Percentiles rank a stretch among this genome's conserved stretches.
phyloP scores from a whole-genome alignment of 2,329 filamentous ascomycete species.

The Rhynchosporium agropyri region DNA sequence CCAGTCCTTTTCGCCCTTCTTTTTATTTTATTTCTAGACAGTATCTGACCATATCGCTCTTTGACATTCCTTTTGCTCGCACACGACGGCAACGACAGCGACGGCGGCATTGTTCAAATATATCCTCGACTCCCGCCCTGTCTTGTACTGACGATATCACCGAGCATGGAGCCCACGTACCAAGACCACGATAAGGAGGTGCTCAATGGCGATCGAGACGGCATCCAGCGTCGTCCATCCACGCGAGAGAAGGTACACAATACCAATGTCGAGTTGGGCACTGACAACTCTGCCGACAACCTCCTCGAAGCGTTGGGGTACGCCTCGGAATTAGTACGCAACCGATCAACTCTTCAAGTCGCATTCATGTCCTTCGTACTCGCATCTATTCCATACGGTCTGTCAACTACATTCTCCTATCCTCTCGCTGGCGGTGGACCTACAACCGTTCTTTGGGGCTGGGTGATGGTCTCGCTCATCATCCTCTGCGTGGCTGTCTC shows the following conservation, averaged over 20 bases:
- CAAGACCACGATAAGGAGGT: constrained; percentile 7
- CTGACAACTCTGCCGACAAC: constrained; percentile 53
- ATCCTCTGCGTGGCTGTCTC: constrained; percentile 71
- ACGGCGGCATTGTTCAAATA: background rate
- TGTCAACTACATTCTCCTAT: constrained; percentile 64
- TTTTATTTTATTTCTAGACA: background rate
- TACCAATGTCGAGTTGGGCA: constrained; percentile 5
- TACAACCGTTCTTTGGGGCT: constrained; percentile 73
- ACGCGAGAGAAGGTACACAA: constrained; percentile 16
- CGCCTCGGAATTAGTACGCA: constrained; percentile 65
- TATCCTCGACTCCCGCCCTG: constrained; percentile 1
- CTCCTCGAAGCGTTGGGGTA: constrained; percentile 67
- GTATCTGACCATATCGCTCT: background rate
- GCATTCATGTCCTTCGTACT: constrained; percentile 79
- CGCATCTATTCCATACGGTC: constrained; percentile 73
- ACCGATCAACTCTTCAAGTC: constrained; percentile 68
- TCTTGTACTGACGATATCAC: constrained; percentile 3
- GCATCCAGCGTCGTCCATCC: constrained; percentile 7
- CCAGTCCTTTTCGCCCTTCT: background rate
- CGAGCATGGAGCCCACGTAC: constrained; percentile 10
- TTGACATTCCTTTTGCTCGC: background rate
- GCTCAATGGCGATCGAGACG: background rate
- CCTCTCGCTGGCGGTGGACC: constrained; percentile 68
- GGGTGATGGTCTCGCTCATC: constrained; percentile 68
- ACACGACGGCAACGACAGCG: background rate